Evolutionary conservation across 257 asterid genomes (phyloP).

Genomic region (Knoxia roxburghii): DNA sequence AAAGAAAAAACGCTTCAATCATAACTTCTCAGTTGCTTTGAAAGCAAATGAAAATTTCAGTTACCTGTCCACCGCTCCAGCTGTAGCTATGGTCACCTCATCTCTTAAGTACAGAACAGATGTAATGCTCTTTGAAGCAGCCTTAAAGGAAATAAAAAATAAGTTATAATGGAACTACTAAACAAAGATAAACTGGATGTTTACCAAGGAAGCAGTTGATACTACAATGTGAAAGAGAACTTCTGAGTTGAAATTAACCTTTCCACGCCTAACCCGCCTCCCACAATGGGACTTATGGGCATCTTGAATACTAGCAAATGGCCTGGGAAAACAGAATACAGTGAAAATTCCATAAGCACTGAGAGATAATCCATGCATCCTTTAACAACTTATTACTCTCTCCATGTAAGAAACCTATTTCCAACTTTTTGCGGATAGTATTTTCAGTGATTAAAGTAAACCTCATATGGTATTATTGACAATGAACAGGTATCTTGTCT

Average conservation of each 20-base stretch:
- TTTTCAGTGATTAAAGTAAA: not conserved
- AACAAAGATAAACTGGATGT: constrained; percentile 8
- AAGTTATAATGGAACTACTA: too few relatives aligned
- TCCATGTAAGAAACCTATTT: not conserved
- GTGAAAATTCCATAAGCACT: not conserved
- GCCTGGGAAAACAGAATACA: constrained; percentile 37
- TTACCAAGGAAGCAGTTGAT: constrained; percentile 7
- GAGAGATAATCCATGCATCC: not conserved
- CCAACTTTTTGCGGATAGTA: not conserved
- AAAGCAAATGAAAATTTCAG: constrained; percentile 8
- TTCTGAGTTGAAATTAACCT: constrained; percentile 36
- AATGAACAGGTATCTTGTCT: not conserved
- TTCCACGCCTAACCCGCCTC: constrained; percentile 56
- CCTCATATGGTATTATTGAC: not conserved
- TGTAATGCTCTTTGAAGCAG: constrained; percentile 74
- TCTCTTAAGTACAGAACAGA: constrained; percentile 88
- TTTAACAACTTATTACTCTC: not conserved
- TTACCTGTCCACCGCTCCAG: constrained; percentile 98
- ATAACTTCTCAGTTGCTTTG: constrained; percentile 11
- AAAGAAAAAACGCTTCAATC: constrained; percentile 8
- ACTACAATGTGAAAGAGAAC: constrained; percentile 6
- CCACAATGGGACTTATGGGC: constrained; percentile 59
- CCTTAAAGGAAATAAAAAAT: constrained; percentile 22
- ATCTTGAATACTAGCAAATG: constrained; percentile 46
- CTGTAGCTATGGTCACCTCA: constrained; percentile 77